phyloP scores from a whole-genome alignment of 305 asterid species.

The Rubia balearica region DNA sequence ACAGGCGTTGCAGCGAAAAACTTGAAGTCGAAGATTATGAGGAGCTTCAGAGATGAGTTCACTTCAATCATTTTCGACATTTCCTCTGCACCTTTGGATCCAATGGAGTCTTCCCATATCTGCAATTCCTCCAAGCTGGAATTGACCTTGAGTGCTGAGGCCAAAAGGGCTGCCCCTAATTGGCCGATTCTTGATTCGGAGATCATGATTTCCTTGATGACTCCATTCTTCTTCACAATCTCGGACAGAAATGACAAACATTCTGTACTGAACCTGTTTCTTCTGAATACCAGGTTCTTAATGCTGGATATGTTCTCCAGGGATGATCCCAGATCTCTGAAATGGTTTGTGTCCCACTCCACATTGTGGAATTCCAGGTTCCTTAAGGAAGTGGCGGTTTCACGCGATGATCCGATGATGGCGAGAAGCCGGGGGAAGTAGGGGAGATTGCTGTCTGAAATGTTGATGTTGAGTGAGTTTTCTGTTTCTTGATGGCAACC shows the following conservation, averaged over 20 bases:
- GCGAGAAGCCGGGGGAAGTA: conserved; percentile 44
- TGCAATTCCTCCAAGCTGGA: conserved; percentile 52
- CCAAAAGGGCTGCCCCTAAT: conserved; percentile 45
- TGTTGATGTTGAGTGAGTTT: conserved; percentile 42
- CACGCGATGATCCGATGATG: conserved; percentile 22
- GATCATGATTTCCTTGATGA: conserved; percentile 40
- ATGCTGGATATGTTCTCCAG: conserved; percentile 33
- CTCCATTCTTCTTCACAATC: conserved; percentile 32
- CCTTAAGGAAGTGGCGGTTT: conserved; percentile 24
- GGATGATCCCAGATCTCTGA: conserved; percentile 31
- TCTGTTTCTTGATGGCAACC: conserved; percentile 51
- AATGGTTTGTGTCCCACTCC: conserved; percentile 51
- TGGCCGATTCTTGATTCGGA: conserved; percentile 66
- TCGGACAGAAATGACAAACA: conserved; percentile 50
- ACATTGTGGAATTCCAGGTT: conserved; percentile 58
- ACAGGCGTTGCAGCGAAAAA: conserved; percentile 50
- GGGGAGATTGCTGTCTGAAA: conserved; percentile 24
- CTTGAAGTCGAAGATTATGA: conserved; percentile 54
- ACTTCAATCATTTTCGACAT: conserved; percentile 77
- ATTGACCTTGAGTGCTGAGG: conserved; percentile 55
- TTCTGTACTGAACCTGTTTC: conserved; percentile 41
- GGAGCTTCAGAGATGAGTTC: conserved; percentile 51
- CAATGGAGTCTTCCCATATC: conserved; percentile 80
- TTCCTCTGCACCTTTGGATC: conserved; percentile 70
- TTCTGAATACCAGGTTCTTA: conserved; percentile 38